Percentiles rank a stretch among this genome's conserved stretches.
Evolutionary conservation across 2,329 filamentous ascomycete genomes (phyloP).

Genomic region (Talaromyces sp.): DNA sequence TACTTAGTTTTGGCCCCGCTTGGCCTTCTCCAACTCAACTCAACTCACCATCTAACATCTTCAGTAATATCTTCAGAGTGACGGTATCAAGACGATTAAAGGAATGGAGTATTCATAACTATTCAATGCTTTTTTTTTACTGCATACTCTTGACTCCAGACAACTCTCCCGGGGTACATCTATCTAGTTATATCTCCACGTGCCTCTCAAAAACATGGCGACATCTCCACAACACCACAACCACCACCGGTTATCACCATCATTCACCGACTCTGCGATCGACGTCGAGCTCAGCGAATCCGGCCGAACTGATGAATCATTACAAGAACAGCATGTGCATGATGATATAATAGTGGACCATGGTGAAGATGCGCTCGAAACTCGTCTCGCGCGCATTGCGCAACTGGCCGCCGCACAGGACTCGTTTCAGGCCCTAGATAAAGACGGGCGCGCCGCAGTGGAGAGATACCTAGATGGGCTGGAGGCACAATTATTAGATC

Average conservation of each 20-base stretch:
- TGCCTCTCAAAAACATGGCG: neutral
- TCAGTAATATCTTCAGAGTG: neutral
- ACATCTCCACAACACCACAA: neutral
- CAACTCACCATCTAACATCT: no score
- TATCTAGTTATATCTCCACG: neutral
- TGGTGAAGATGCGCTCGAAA: constrained; percentile 8
- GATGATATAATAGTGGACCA: neutral
- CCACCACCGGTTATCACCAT: constrained; percentile 9
- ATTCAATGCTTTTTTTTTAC: neutral
- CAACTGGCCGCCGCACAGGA: constrained; percentile 4
- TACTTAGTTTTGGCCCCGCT: neutral
- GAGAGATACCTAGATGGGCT: constrained; percentile 24
- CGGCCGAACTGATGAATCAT: neutral
- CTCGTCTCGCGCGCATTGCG: constrained; percentile 6
- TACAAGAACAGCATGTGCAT: neutral
- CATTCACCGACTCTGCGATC: constrained; percentile 23
- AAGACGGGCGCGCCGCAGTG: constrained; percentile 23
- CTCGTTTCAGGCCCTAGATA: neutral
- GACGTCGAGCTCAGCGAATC: constrained; percentile 14
- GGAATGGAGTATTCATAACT: neutral
- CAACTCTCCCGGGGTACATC: neutral
- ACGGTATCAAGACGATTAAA: neutral
- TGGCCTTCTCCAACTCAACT: neutral
- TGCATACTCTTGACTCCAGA: neutral
- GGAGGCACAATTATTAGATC: constrained; percentile 21